These are phyloP conservation scores for Coemansia aciculifera DNA, from an alignment of 192 early-diverging fungal genomes.

Conservation along the genomic window DNA sequence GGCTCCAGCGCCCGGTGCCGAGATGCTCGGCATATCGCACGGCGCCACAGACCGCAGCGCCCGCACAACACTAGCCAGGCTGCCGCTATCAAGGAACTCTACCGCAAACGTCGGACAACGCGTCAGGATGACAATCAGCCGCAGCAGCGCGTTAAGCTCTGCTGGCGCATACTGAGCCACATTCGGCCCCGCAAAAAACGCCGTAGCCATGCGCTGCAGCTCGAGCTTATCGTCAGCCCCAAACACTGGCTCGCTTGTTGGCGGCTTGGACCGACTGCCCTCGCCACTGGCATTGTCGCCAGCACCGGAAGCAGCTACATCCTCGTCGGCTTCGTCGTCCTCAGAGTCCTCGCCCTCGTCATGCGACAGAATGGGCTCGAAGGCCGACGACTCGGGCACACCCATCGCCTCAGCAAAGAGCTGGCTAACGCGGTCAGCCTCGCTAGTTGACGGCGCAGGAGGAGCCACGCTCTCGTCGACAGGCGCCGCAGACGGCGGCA, in stretches of 20 bases:
- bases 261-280: background rate
- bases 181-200: constrained; percentile 31
- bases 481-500: constrained; percentile 37
- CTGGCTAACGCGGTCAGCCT: constrained; percentile 10
- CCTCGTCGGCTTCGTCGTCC: constrained; percentile 7
- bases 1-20: constrained; percentile 6
- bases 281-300: background rate
- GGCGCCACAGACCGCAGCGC: constrained; percentile 31
- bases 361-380: constrained; percentile 23
- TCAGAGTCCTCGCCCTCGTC: constrained; percentile 6
- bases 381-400: constrained; percentile 14
- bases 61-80: constrained; percentile 54
- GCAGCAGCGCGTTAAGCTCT: constrained; percentile 66
- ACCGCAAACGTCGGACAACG: constrained; percentile 62
- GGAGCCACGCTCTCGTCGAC: constrained; percentile 15
- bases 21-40: constrained; percentile 21
- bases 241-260: constrained; percentile 29
- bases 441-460: background rate
- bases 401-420: constrained; percentile 13
- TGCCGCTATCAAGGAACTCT: constrained; percentile 68
- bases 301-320: background rate
- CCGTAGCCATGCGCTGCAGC: constrained; percentile 33
- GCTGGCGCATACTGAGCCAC: constrained; percentile 22
- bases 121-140: constrained; percentile 82
- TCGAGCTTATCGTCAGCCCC: constrained; percentile 15